Evolutionary conservation across 805 yeast genomes (phyloP).

Genomic region (Pichia membranifaciens): DNA sequence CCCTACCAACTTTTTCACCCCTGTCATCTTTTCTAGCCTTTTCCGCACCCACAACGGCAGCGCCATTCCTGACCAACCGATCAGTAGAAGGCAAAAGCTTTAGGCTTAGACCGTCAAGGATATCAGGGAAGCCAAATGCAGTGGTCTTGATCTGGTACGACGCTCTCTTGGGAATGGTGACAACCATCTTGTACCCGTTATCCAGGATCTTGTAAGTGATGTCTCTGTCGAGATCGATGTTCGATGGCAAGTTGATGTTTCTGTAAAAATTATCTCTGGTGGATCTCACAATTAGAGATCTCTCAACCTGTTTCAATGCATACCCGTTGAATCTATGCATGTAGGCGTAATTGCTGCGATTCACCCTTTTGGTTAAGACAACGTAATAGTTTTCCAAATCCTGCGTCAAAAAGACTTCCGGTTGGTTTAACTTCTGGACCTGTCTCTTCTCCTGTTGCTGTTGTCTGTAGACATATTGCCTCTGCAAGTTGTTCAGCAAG

Average conservation of each 20-base stretch:
- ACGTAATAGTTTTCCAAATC: constrained; percentile 23
- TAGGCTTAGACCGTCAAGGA: background rate
- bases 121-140: constrained; percentile 2
- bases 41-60: background rate
- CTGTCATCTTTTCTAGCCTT: background rate
- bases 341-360: constrained; percentile 2
- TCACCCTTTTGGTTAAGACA: constrained; percentile 16
- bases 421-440: constrained; percentile 9
- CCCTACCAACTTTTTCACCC: background rate
- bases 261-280: constrained; percentile 19
- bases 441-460: constrained; percentile 10
- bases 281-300: constrained; percentile 20
- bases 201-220: constrained; percentile 16
- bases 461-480: constrained; percentile 9
- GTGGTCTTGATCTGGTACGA: constrained; percentile 1
- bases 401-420: constrained; percentile 14
- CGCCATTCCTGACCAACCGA: too few species aligned
- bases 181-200: constrained; percentile 19
- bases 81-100: background rate
- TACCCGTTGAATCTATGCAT: constrained; percentile 20
- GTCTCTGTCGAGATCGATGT: constrained; percentile 17
- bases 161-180: constrained; percentile 16
- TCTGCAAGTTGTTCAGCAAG: constrained; percentile 5
- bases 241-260: constrained; percentile 21
- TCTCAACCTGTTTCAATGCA: constrained; percentile 18